These are phyloP conservation scores for Gloeostereum incarnatum DNA, from an alignment of 768 basidiomycete genomes.

Conservation along the genomic window DNA sequence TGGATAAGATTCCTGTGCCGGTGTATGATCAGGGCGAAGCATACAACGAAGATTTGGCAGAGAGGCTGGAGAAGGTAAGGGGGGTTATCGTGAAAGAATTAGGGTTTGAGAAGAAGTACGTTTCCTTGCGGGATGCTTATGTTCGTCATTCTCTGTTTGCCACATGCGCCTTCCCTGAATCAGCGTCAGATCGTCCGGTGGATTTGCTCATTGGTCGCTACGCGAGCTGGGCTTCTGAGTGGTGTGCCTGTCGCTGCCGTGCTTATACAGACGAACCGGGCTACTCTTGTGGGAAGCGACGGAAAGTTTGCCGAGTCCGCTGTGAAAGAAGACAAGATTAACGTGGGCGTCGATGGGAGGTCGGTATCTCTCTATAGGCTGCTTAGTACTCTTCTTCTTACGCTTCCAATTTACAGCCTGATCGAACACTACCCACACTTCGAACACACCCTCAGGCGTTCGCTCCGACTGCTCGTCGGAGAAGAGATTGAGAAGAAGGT, in stretches of 20 bases:
- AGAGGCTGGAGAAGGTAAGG: constrained; percentile 45
- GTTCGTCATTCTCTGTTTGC: constrained; percentile 20
- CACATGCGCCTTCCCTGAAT: not conserved
- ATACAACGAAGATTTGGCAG: not conserved
- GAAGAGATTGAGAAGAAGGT: constrained; percentile 71
- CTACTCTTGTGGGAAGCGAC: constrained; percentile 35
- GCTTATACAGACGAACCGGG: constrained; percentile 70
- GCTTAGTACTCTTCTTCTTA: not conserved
- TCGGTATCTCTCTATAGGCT: constrained; percentile 17
- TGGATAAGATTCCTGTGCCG: constrained; percentile 28
- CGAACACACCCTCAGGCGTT: constrained; percentile 61
- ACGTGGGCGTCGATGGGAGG: constrained; percentile 93
- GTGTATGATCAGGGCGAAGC: constrained; percentile 13
- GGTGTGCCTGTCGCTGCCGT: constrained; percentile 84
- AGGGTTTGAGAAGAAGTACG: constrained; percentile 44
- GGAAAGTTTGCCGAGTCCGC: constrained; percentile 18
- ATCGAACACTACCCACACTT: constrained; percentile 91
- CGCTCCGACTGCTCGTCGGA: constrained; percentile 71
- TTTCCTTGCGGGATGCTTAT: constrained; percentile 49
- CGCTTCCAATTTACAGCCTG: constrained; percentile 38
- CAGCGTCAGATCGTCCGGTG: constrained; percentile 61
- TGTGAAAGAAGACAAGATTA: constrained; percentile 39
- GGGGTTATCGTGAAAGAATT: constrained; percentile 54
- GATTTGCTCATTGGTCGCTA: constrained; percentile 69
- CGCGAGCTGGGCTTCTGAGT: constrained; percentile 75